Evolutionary conservation across 495 filamentous ascomycete species (phyloP).

Genomic region (Xylaria venustula): DNA sequence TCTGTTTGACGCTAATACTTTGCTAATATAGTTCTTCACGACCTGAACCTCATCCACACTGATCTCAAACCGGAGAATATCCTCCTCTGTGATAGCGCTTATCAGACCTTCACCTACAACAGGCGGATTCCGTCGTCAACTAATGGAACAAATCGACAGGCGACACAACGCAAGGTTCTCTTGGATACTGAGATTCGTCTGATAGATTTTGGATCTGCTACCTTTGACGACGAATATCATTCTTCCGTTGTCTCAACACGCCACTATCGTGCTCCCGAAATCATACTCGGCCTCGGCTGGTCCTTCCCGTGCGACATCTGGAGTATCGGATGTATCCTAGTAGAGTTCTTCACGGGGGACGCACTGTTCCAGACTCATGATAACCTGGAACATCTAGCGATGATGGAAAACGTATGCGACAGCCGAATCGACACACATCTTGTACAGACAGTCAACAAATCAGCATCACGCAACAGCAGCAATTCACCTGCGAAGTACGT

Average conservation of each 20-base stretch:
- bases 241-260: conserved; percentile 95
- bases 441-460: conserved; percentile 70
- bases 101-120: conserved; percentile 97
- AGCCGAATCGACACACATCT: conserved; percentile 70
- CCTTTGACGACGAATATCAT: conserved; percentile 98
- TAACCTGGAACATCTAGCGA: conserved; percentile 96
- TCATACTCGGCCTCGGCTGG: conserved; percentile 96
- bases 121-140: conserved; percentile 91
- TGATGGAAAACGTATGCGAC: conserved; percentile 94
- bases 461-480: conserved; percentile 58
- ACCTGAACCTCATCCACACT: conserved; percentile 96
- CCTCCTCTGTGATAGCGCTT: conserved; percentile 81
- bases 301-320: conserved; percentile 97
- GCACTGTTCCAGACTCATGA: conserved; percentile 98
- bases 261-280: conserved; percentile 95
- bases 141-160: conserved; percentile 68
- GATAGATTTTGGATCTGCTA: conserved; percentile 97
- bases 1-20: conserved; percentile 27
- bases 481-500: conserved; percentile 84
- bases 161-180: conserved; percentile 81
- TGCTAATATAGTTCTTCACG: conserved; percentile 77
- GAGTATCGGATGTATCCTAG: conserved; percentile 98
- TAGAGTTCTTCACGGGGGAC: conserved; percentile 99
- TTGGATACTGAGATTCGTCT: conserved; percentile 94
- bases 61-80: conserved; percentile 99